Conservation (phyloP, 2,329 filamentous ascomycete genomes). For the Phialophora macrospora region DNA sequence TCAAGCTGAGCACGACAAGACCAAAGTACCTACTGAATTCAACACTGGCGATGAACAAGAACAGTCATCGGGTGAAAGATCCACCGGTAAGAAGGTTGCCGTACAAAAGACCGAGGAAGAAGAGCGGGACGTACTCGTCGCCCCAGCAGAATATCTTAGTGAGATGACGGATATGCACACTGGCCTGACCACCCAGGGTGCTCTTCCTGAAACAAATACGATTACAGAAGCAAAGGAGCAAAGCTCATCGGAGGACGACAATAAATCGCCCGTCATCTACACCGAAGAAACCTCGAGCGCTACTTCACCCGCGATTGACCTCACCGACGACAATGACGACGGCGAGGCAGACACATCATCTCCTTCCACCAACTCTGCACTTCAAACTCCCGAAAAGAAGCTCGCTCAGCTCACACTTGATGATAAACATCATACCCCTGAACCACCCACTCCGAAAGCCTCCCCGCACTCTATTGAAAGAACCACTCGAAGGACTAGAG, state of each 20-base stretch:
- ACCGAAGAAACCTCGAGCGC: neutral
- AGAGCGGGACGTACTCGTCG: neutral
- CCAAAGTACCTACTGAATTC: neutral
- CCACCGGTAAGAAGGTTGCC: conserved; percentile 6
- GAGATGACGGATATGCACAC: conserved; percentile 9
- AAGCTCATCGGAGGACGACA: conserved; percentile 2
- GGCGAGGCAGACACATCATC: conserved; percentile 10
- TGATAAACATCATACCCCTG: conserved; percentile 16
- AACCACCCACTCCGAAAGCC: conserved; percentile 34
- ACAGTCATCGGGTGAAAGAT: conserved; percentile 8
- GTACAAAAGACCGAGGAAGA: neutral
- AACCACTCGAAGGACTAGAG: conserved; percentile 33
- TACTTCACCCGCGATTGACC: conserved; percentile 10
- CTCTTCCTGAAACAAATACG: conserved; percentile 2
- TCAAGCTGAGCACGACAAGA: conserved; percentile 4
- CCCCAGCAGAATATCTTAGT: neutral
- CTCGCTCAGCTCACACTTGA: conserved; percentile 29
- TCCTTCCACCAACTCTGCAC: neutral
- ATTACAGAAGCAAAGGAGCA: conserved; percentile 6
- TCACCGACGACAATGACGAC: conserved; percentile 12
- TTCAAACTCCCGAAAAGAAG: conserved; percentile 27
- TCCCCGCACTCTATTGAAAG: conserved; percentile 28
- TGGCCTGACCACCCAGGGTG: conserved; percentile 15
- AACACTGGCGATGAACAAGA: conserved; percentile 2
- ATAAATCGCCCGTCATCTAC: neutral